Evolutionary conservation across 345 rosid species (phyloP).

Genomic region (Eucalyptus sideroxylon): DNA sequence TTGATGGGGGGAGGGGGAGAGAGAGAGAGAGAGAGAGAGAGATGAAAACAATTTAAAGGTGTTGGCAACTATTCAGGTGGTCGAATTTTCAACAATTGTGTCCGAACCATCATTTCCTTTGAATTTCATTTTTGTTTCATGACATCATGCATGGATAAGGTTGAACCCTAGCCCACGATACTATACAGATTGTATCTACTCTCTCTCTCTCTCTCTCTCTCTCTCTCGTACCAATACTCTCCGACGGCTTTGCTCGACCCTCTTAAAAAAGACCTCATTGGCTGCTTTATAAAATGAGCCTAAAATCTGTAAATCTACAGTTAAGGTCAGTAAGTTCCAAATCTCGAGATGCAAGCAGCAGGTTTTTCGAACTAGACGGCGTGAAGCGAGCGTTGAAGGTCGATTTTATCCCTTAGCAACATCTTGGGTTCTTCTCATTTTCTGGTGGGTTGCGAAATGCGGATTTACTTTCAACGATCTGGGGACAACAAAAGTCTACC

Average conservation of each 20-base stretch:
- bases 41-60: not conserved
- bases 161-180: not conserved
- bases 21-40: not conserved
- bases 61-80: not conserved
- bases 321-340: not conserved
- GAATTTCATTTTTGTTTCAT: not conserved
- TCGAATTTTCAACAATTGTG: not conserved
- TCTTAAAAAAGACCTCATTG: not conserved
- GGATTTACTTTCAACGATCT: not conserved
- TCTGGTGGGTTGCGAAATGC: not conserved
- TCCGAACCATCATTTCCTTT: not conserved
- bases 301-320: not conserved
- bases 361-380: not conserved
- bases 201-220: not conserved
- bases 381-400: not conserved
- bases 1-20: not conserved
- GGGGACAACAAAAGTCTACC: not conserved
- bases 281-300: not conserved
- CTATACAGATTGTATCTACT: not conserved
- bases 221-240: not conserved
- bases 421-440: not conserved
- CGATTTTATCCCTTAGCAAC: not conserved
- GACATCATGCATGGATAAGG: not conserved
- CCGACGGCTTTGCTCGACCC: not conserved
- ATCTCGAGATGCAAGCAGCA: not conserved